Base-by-base conservation (phyloP, 2,329 filamentous ascomycete genomes). In the Ophiostoma pallidulum region DNA sequence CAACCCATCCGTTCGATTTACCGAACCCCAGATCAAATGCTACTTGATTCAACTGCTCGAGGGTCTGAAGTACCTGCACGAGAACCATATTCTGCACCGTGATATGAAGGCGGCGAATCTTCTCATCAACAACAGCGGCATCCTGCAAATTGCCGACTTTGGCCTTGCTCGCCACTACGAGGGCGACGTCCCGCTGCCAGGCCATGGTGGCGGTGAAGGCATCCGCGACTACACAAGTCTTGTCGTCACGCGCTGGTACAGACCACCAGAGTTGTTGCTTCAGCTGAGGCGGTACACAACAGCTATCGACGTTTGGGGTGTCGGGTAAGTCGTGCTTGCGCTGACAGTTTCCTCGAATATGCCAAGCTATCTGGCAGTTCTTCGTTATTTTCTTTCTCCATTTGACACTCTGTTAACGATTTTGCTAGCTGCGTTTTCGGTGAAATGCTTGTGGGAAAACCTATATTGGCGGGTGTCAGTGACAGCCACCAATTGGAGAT, bases 41-140 rank as follows among this genome's bases (percentile, higher is more conserved):
- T 98, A 98, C 66, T 82, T 98, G 78, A 71, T 92, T 51, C 92
- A 98, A 64, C 75, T 98, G 26, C 77, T 98, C 43, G 84, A 95
- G 60, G 92, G 92, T 3, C 73, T 96, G 32, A 78, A 80, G 53
- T 98, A 97, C 66, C 74, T 98, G 37, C 92, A 98, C 69, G 86
- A 89, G 53, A 87, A 77, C 60, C 77, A 84, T 58, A 97, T 98
- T 54, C 71, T 98, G 20, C 92, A 98, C 63, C 83, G 92, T 62
- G 92, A 98, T 60, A 97, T 98, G 90, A 98, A 98, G 70, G 92
- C 92, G 2, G 92, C 92, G 60, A 98, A 98, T 62, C 75, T 98
- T 28, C 78, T 98, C 50, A 98, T 98, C 66, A 94, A 86, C 68
- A 97, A 98, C 65, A 76, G 80, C 47, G 92, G 92, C 19, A 83